phyloP scores from a whole-genome alignment of 1,284 basidiomycete genomes.

The Naganishia sp. region DNA sequence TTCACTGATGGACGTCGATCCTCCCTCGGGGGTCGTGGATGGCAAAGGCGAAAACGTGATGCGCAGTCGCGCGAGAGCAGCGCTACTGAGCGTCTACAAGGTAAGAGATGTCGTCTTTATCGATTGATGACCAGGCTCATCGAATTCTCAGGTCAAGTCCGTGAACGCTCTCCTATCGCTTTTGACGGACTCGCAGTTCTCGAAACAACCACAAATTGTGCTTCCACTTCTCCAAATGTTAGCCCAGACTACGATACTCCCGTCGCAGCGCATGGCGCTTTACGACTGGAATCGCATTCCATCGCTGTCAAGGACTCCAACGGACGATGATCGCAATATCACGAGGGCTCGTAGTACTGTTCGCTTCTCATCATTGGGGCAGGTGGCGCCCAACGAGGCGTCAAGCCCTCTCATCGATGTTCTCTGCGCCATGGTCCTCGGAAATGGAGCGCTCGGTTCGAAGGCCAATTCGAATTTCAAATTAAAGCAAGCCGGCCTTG shows the following conservation, averaged over 20 bases:
- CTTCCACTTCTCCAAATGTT: constrained; percentile 58
- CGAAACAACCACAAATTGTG: constrained; percentile 48
- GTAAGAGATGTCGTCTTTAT: background rate
- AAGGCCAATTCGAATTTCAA: constrained; percentile 45
- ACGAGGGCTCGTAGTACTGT: constrained; percentile 1
- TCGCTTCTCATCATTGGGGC: constrained; percentile 2
- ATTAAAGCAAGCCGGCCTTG: constrained; percentile 69
- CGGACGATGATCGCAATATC: background rate
- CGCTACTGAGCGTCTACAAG: constrained; percentile 15
- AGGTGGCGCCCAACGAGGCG: constrained; percentile 32
- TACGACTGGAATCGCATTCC: constrained; percentile 59
- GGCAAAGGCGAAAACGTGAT: background rate
- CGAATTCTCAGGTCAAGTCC: constrained; percentile 1
- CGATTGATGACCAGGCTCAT: background rate
- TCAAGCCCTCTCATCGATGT: constrained; percentile 57
- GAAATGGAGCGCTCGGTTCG: constrained; percentile 53
- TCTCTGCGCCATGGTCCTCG: constrained; percentile 60
- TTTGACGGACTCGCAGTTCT: constrained; percentile 1
- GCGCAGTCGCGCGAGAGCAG: constrained; percentile 3
- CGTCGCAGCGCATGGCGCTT: constrained; percentile 62
- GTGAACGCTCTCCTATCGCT: constrained; percentile 20
- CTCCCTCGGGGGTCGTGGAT: background rate
- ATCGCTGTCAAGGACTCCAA: background rate
- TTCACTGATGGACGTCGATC: background rate
- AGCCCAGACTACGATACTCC: constrained; percentile 63